These are phyloP conservation scores for Rhodomyrtus psidioides DNA, from an alignment of 441 rosid genomes.

Conservation along the genomic window DNA sequence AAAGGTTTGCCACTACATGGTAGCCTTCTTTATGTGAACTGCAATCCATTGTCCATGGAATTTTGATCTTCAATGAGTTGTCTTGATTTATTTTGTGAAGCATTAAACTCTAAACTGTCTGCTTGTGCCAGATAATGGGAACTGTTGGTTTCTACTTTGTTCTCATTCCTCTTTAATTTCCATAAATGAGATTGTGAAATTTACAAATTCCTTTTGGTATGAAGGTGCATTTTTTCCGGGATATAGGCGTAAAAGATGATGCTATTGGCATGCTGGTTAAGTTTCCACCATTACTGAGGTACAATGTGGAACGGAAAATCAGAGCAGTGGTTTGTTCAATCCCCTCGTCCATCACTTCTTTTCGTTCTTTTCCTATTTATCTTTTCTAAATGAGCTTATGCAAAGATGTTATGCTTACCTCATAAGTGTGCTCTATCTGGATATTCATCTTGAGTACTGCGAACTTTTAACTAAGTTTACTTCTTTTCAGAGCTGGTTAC, in stretches of 20 bases:
- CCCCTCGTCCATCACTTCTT: not conserved
- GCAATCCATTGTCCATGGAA: no score
- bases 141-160: no score
- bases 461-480: not conserved
- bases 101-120: no score
- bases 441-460: not conserved
- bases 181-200: not conserved
- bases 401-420: not conserved
- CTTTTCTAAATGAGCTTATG: not conserved
- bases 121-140: no score
- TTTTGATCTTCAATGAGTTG: no score
- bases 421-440: no score
- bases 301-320: constrained; percentile 83
- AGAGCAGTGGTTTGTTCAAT: constrained; percentile 68
- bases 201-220: constrained; percentile 10
- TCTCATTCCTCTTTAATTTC: no score
- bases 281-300: constrained; percentile 73
- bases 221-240: constrained; percentile 69
- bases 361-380: not conserved
- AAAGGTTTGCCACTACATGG: no score
- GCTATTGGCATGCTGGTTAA: constrained; percentile 82
- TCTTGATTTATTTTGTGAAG: no score
- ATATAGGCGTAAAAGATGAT: constrained; percentile 64
- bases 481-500: not conserved
- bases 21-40: no score